A percentile compares a stretch with the other conserved stretches of the same genome.
phyloP scores from a whole-genome alignment of 768 basidiomycete genomes.

The Suillus subalutaceus region DNA sequence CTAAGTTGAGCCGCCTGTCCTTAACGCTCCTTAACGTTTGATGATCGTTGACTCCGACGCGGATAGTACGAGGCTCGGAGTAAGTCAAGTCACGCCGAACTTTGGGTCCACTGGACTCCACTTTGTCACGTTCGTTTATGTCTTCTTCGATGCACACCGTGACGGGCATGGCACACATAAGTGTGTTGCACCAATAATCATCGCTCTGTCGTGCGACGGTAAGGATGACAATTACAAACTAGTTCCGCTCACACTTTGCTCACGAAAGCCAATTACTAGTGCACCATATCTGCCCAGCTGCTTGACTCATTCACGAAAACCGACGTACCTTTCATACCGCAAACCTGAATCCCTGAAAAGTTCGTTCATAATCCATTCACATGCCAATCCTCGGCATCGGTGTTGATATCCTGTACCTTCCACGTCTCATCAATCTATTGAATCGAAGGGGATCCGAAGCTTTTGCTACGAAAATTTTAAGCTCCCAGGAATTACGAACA shows the following conservation, averaged over 20 bases:
- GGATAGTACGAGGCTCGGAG: background rate
- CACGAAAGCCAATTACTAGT: background rate
- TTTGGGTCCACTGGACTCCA: background rate
- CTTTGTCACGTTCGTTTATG: background rate
- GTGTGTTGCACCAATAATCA: background rate
- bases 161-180: background rate
- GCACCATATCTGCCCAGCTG: background rate
- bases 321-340: background rate
- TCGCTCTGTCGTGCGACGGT: background rate
- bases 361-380: background rate
- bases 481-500: slow-evolving; percentile 41
- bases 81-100: background rate
- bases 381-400: slow-evolving; percentile 78
- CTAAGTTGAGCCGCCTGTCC: background rate
- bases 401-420: slow-evolving; percentile 71
- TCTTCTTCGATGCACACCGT: background rate
- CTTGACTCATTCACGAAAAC: background rate
- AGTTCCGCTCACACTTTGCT: background rate
- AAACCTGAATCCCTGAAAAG: background rate
- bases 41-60: background rate
- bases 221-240: background rate
- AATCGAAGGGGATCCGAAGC: slow-evolving; percentile 46
- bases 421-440: slow-evolving; percentile 63
- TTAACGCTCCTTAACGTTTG: background rate
- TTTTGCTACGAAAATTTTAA: slow-evolving; percentile 68